Evolutionary conservation across 2,329 filamentous ascomycete species (phyloP), one percentile per base, ranked within the genome.

Genomic region (Colletotrichum costaricense): DNA sequence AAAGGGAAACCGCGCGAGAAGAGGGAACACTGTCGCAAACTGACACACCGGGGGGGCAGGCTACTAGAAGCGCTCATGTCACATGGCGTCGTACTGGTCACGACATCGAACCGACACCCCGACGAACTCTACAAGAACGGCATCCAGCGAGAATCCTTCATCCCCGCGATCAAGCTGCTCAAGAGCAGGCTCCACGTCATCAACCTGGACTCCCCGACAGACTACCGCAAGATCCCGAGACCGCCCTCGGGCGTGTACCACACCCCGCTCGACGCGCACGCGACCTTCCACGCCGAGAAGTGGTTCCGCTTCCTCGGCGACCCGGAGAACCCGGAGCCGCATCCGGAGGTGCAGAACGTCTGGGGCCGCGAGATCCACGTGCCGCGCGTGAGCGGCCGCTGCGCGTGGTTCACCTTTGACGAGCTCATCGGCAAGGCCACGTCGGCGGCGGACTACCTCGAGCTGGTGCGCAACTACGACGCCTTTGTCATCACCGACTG

Each of bases 71-170:
- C 91, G 1, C 89, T 99, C 68, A 98, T 98, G 95, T 94, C 94
- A 4, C 95, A 98, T 79, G 97, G 97, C n/a, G 95, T 98, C 3
- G 95, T 98, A 19, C 88, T 99, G 65, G 93, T 99, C 38, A 98
- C 97, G 7, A 99, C 97, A 0, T 97, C 95, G 8, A 99, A 99
- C 83, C 90, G 97, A n/a, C 95, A 98, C 78, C 97, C 97, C 0
- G 92, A 97, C 79, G 96, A 99, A 73, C 89, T 99, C 8, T 99
- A 99, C 88, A 98, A 97, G 83, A 99, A 99, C 81, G 97, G 97
- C 69, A 96, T 99, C 76, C 97, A 99, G 84, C 92, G 97, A 72
- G 93, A 97, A 77, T 97, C 94, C 7, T 99, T 99, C 81, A 90
- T 99, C 63, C 97, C 97, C 0, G 97, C 96, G 76, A 99, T 99